Conservation (phyloP, 2,329 filamentous ascomycete species). For the Phaeosphaeria sp. region DNA sequence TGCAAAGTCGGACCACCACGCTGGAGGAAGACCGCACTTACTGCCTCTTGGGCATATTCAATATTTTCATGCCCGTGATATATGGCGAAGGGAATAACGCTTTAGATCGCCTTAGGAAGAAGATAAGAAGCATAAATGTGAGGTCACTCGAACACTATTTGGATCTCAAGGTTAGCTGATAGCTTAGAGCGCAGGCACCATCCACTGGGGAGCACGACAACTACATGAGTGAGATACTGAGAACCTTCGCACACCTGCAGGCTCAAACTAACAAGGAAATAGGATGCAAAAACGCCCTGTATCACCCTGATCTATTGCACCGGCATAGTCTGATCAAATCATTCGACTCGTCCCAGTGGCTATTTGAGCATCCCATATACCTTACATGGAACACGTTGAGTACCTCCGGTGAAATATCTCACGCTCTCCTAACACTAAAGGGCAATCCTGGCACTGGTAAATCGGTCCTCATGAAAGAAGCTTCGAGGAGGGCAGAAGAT, state of each 20-base stretch:
- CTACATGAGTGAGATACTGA: not conserved
- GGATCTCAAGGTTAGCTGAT: not conserved
- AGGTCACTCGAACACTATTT: not conserved
- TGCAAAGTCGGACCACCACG: constrained; percentile 20
- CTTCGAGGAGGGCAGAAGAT: not conserved
- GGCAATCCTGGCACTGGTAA: constrained; percentile 4
- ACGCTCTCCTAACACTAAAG: not conserved
- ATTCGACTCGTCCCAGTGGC: not conserved
- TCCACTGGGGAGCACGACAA: not conserved
- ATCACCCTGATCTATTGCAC: not conserved
- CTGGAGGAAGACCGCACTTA: constrained; percentile 21
- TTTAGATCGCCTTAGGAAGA: not conserved
- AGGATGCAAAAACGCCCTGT: constrained; percentile 2
- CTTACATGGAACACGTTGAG: not conserved
- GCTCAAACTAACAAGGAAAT: not conserved
- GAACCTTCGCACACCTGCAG: not conserved
- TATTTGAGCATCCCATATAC: not conserved
- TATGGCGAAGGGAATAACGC: not conserved
- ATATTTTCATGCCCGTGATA: constrained; percentile 24
- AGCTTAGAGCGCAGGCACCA: not conserved
- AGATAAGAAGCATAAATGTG: not conserved
- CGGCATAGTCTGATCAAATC: constrained; percentile 1
- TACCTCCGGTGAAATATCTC: not conserved
- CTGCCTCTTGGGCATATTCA: constrained; percentile 20
- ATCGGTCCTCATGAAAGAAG: constrained; percentile 4